Conservation (phyloP, 2,329 filamentous ascomycete species). For the Apiospora rasikravindrae region DNA sequence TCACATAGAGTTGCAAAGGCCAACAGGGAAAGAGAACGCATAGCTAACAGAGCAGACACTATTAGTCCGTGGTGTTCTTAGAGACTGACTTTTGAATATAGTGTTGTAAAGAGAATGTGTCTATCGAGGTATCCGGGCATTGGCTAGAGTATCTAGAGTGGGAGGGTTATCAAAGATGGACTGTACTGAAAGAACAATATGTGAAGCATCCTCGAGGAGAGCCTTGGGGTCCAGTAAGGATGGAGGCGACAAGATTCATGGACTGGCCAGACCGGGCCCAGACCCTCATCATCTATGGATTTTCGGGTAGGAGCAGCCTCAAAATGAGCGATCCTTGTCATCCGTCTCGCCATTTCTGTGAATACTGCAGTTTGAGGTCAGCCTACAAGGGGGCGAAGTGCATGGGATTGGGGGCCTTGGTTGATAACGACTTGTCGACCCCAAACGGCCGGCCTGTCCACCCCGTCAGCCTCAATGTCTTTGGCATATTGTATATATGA, state of each 20-base stretch:
- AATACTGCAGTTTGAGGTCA: neutral
- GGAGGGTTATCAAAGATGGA: neutral
- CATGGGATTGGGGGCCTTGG: neutral
- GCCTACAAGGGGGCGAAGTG: neutral
- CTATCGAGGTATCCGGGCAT: neutral
- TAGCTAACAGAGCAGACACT: neutral
- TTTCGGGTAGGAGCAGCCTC: neutral
- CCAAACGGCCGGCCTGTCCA: neutral
- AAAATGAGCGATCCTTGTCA: neutral
- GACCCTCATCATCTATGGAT: neutral
- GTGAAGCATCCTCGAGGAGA: neutral
- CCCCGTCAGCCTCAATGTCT: neutral
- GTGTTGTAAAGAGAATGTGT: neutral
- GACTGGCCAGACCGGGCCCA: neutral
- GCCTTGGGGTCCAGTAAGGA: neutral
- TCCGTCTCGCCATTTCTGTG: neutral
- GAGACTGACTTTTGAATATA: neutral
- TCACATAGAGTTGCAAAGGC: neutral
- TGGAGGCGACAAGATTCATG: conserved; percentile 5
- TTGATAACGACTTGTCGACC: conserved; percentile 5
- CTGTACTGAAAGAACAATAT: neutral
- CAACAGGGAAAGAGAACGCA: neutral
- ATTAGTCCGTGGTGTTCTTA: neutral
- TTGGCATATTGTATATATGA: neutral
- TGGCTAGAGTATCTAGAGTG: neutral